Percentiles rank a stretch among this genome's conserved stretches.
Conservation (phyloP, 2,329 filamentous ascomycete species). For the Fusarium sp. region DNA sequence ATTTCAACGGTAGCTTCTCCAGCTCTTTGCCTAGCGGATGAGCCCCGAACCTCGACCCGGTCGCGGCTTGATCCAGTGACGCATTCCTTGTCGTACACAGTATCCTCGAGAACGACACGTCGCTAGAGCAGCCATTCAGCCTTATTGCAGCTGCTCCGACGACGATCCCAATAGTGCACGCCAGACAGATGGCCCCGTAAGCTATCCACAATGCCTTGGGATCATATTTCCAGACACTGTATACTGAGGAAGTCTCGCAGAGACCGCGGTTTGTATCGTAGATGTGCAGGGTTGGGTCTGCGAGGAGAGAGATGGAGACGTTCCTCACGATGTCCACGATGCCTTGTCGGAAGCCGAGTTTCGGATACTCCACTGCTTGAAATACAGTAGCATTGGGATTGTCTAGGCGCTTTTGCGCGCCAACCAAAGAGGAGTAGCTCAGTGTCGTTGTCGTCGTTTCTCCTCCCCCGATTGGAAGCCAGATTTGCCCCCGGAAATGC, state of each 20-base stretch:
- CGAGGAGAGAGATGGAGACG: neutral
- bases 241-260: neutral
- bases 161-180: neutral
- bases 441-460: neutral
- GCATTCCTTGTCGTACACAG: neutral
- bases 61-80: neutral
- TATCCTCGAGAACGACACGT: neutral
- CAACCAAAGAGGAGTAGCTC: neutral
- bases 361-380: neutral
- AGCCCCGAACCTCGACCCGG: neutral
- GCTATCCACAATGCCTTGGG: neutral
- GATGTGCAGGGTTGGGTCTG: neutral
- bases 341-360: neutral
- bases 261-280: neutral
- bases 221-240: neutral
- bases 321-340: neutral
- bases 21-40: neutral
- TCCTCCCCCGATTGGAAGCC: neutral
- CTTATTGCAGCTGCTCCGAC: neutral
- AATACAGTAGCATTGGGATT: neutral
- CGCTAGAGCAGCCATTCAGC: neutral
- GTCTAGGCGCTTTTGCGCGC: neutral
- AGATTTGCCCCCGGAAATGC: neutral
- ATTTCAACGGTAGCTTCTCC: neutral
- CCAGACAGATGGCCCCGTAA: neutral